Evolutionary conservation across 176 grass and related monocot genomes (phyloP).

Genomic region (Phyllostachys edulis): DNA sequence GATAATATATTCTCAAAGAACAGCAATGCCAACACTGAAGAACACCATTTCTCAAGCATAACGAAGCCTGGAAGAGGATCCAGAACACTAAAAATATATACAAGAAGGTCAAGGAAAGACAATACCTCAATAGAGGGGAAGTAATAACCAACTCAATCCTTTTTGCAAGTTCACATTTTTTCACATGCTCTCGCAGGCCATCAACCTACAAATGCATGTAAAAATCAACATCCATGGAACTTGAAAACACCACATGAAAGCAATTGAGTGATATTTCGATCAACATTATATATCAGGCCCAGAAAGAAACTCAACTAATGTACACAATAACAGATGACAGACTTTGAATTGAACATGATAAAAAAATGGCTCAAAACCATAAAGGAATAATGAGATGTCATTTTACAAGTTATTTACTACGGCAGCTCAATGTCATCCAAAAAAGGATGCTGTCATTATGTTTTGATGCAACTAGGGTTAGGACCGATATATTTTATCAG

Average conservation of each 20-base stretch:
- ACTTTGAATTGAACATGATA: background rate
- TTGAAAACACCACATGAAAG: background rate
- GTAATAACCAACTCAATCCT: conserved; percentile 80
- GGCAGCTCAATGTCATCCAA: background rate
- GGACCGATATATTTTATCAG: too few relatives aligned
- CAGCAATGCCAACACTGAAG: too few relatives aligned
- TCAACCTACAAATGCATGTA: conserved; percentile 49
- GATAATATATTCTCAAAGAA: too few relatives aligned
- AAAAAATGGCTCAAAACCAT: background rate
- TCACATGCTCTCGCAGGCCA: conserved; percentile 59
- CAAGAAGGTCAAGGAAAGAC: background rate
- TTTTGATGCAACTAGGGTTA: too few relatives aligned
- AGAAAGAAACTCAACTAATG: background rate
- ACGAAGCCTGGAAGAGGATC: conserved; percentile 14
- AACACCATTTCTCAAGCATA: too few relatives aligned
- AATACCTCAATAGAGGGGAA: conserved; percentile 86
- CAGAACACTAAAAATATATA: background rate
- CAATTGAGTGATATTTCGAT: background rate
- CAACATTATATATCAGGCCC: background rate
- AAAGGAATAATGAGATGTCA: background rate
- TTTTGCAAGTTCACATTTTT: conserved; percentile 43
- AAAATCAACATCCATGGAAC: background rate
- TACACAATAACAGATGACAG: background rate
- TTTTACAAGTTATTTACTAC: background rate
- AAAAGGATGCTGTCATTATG: background rate